These are phyloP conservation scores for Dissophora ornata DNA, from an alignment of 192 early-diverging fungal genomes.

Conservation along the genomic window DNA sequence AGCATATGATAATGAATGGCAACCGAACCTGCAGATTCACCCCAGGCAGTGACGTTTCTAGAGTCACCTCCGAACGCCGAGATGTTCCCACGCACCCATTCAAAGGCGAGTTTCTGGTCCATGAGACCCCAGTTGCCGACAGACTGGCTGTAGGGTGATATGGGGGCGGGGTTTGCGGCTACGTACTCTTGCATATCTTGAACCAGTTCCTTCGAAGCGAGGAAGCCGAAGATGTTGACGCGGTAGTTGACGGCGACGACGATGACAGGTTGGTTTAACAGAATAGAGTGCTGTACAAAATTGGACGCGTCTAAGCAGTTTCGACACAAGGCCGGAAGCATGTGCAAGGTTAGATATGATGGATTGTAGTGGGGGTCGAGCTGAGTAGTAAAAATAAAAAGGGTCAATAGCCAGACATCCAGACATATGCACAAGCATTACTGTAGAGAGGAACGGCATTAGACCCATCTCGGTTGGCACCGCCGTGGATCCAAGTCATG, in stretches of 20 bases:
- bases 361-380: too few species aligned
- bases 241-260: constrained; percentile 63
- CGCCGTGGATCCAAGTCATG: constrained; percentile 37
- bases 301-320: constrained; percentile 16
- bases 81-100: constrained; percentile 39
- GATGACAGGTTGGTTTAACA: constrained; percentile 42
- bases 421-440: too few species aligned
- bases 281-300: constrained; percentile 32
- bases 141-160: constrained; percentile 14
- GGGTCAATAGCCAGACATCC: too few species aligned
- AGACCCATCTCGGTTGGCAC: constrained; percentile 18
- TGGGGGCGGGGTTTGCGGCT: background rate
- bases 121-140: constrained; percentile 42
- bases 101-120: constrained; percentile 35
- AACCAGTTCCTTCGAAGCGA: constrained; percentile 39
- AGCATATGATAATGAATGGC: constrained; percentile 37
- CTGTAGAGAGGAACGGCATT: constrained; percentile 28
- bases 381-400: too few species aligned
- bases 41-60: constrained; percentile 26
- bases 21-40: constrained; percentile 32
- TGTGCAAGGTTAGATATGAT: too few species aligned
- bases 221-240: constrained; percentile 58
- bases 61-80: constrained; percentile 15
- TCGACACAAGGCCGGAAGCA: too few species aligned
- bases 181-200: constrained; percentile 29